Conservation (phyloP, 139 green algal genomes). For the Chlorella ohadii region DNA sequence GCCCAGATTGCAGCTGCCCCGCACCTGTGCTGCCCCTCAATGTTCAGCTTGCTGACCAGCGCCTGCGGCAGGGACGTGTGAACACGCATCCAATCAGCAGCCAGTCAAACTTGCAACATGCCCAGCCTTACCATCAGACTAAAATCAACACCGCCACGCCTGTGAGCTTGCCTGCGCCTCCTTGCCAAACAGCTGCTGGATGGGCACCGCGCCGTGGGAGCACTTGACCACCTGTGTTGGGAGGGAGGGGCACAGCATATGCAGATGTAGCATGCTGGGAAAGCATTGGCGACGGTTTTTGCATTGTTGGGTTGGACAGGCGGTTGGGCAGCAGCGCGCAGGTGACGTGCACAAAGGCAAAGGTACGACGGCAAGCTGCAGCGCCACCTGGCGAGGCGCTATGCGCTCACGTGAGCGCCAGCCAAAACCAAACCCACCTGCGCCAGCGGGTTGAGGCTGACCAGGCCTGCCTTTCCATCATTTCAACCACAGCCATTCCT, state of each 20-base stretch:
- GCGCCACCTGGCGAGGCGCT: too few relatives aligned
- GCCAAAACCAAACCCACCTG: slow-evolving; percentile 29
- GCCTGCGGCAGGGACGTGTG: neutral
- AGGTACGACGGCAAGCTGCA: too few relatives aligned
- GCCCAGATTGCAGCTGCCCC: neutral
- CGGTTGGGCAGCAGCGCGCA: too few relatives aligned
- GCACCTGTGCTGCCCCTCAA: slow-evolving; percentile 84
- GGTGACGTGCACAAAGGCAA: too few relatives aligned
- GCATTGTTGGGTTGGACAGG: too few relatives aligned
- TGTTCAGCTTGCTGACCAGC: slow-evolving; percentile 84
- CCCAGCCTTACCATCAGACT: too few relatives aligned
- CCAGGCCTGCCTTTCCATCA: slow-evolving; percentile 69
- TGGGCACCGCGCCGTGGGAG: slow-evolving; percentile 67
- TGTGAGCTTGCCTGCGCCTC: neutral
- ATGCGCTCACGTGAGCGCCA: too few relatives aligned
- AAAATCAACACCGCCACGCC: too few relatives aligned
- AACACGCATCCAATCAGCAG: too few relatives aligned
- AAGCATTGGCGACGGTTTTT: too few relatives aligned
- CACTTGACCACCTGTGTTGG: slow-evolving; percentile 67
- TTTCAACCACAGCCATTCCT: neutral
- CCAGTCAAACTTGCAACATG: too few relatives aligned
- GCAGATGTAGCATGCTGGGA: too few relatives aligned
- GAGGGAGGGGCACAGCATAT: neutral
- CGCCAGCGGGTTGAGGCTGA: slow-evolving; percentile 86
- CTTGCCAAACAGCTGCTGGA: slow-evolving; percentile 78